phyloP scores from a whole-genome alignment of 2,329 filamentous ascomycete species.

The Phialemoniopsis sp. region DNA sequence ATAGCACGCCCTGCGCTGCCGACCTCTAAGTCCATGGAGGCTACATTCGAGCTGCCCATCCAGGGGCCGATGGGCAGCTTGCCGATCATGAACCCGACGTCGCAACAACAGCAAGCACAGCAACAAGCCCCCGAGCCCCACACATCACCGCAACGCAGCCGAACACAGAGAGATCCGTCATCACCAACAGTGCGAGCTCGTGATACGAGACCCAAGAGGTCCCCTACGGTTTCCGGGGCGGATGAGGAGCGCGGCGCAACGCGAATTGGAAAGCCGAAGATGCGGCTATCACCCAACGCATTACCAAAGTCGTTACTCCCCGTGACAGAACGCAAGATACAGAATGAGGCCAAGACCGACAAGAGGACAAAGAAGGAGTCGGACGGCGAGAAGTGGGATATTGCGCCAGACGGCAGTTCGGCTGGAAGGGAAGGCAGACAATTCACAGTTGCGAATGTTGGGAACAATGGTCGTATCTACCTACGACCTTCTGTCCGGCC shows the following conservation, averaged over 20 bases:
- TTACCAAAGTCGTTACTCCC: slow-evolving; percentile 36
- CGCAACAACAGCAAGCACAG: slow-evolving; percentile 4
- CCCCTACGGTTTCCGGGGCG: slow-evolving; percentile 4
- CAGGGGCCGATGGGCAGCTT: slow-evolving; percentile 10
- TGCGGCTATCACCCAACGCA: slow-evolving; percentile 15
- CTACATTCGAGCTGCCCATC: slow-evolving; percentile 13
- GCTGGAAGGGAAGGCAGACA: slow-evolving; percentile 63
- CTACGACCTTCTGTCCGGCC: slow-evolving; percentile 62
- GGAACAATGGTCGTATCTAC: slow-evolving; percentile 79
- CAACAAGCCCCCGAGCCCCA: slow-evolving; percentile 6
- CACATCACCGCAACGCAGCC: slow-evolving; percentile 2
- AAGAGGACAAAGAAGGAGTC: slow-evolving; percentile 42
- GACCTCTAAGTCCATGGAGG: slow-evolving; percentile 15
- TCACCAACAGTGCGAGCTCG: slow-evolving; percentile 2
- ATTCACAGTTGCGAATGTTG: slow-evolving; percentile 78
- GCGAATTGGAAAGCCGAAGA: slow-evolving; percentile 17
- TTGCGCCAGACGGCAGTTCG: slow-evolving; percentile 57
- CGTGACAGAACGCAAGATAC: slow-evolving; percentile 39
- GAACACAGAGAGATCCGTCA: neutral
- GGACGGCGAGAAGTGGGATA: slow-evolving; percentile 55
- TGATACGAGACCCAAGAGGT: slow-evolving; percentile 6
- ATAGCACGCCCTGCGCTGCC: slow-evolving; percentile 7
- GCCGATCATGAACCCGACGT: slow-evolving; percentile 3
- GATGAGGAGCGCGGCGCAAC: slow-evolving; percentile 4
- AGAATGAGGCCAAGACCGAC: slow-evolving; percentile 29